A percentile compares a stretch with the other conserved stretches of the same genome.
Evolutionary conservation across 306 rosid genomes (phyloP).

Genomic region (Argentina anserina): DNA sequence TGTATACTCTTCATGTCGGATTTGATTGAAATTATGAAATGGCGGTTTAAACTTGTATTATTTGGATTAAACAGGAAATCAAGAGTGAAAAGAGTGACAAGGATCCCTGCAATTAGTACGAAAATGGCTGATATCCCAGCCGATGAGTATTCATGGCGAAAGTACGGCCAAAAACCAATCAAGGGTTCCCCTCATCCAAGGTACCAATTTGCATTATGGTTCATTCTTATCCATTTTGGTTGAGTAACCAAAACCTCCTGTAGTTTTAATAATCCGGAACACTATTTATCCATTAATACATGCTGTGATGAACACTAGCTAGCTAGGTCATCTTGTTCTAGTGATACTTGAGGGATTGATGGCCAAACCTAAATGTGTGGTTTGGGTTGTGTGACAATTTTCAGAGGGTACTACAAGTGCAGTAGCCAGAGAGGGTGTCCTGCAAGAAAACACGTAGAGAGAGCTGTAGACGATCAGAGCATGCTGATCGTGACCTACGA

Average conservation of each 20-base stretch:
- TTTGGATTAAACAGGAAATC: slow-evolving; percentile 47
- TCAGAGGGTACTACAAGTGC: slow-evolving; percentile 85
- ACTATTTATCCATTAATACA: too few species aligned
- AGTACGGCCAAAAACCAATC: slow-evolving; percentile 91
- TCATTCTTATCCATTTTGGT: background rate
- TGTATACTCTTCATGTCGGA: background rate
- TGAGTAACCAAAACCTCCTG: background rate
- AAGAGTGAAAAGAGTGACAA: slow-evolving; percentile 46
- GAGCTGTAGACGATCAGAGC: slow-evolving; percentile 70
- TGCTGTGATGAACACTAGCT: too few species aligned
- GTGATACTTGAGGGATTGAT: background rate
- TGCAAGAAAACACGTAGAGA: slow-evolving; percentile 84
- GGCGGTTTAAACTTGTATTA: background rate
- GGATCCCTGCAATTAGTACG: slow-evolving; percentile 71
- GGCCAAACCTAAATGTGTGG: background rate
- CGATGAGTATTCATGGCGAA: slow-evolving; percentile 80
- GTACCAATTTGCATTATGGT: slow-evolving; percentile 20
- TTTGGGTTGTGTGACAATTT: background rate
- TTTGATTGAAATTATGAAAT: background rate
- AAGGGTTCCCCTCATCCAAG: slow-evolving; percentile 93
- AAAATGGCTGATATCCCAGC: slow-evolving; percentile 77
- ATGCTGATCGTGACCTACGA: slow-evolving; percentile 86
- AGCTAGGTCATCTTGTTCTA: too few species aligned
- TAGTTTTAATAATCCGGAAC: background rate
- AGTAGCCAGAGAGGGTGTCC: slow-evolving; percentile 77